Evolutionary conservation across 2,329 filamentous ascomycete genomes (phyloP), one percentile per base, ranked within the genome.

Genomic region (Thyridium curvatum): DNA sequence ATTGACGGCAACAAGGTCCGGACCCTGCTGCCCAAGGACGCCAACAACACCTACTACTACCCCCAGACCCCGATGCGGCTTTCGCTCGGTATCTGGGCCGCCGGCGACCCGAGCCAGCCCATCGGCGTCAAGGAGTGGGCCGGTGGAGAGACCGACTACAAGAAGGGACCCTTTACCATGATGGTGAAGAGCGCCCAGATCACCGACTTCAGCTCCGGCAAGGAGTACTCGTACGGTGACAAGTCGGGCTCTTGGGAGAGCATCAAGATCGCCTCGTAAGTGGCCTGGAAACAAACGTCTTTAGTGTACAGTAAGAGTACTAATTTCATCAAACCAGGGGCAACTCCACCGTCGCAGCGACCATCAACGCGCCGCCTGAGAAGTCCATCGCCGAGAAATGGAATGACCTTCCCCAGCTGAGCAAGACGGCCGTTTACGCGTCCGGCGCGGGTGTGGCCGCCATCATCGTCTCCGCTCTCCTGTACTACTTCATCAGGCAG

Each of bases 51-150:
- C 12, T 57, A 72, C 36, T 74, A 74, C 54, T 90, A 77, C 57
- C 86, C 86, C 0, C 86, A 91, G 55, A 89, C 85, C 0, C 86
- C 86, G 2, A 84, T 84, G 79, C 76, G 77, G 37, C 60, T 86
- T 36, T 79, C 77, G 38, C 53, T 86, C 14, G 82, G 82, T 39
- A 80, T 84, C 48, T 83, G 78, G 72, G 74, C 82, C 37, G 71
- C 77, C 40, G 71, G 80, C 44, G 71, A 86, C 46, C 62, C 77
- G 6, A 54, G 64, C 31, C 58, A 81, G 53, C 59, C 72, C 32
- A 32, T 71, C 37, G 55, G 62, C 13, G 76, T 71, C 4, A 69
- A 77, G 40, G 62, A 73, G 29, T 80, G 75, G 75, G 74, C 74
- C 42, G 74, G 74, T 39, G 75, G 75, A 38, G 39, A 54, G 36